Percentiles rank a stretch among this genome's conserved stretches.
phyloP scores from a whole-genome alignment of 2,329 filamentous ascomycete species.

The Trichoderma semiorbis region DNA sequence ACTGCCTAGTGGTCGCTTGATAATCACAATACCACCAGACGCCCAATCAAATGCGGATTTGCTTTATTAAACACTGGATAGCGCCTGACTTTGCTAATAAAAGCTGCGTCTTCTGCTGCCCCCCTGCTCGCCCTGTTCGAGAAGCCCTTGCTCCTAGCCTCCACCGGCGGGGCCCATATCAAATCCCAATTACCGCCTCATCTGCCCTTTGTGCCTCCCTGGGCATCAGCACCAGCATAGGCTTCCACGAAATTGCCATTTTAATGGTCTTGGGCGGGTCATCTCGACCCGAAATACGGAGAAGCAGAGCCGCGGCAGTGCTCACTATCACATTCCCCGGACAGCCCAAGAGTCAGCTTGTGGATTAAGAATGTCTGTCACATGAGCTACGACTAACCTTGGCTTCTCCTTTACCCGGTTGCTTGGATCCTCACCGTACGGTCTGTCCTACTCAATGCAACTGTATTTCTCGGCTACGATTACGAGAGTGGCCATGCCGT shows the following conservation, averaged over 20 bases:
- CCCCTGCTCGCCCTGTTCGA: slow-evolving; percentile 1
- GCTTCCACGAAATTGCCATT: slow-evolving; percentile 9
- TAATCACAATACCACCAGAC: neutral
- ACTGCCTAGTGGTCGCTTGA: neutral
- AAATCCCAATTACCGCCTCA: slow-evolving; percentile 11
- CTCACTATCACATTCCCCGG: neutral
- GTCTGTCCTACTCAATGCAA: neutral
- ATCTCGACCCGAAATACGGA: neutral
- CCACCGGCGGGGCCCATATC: slow-evolving; percentile 8
- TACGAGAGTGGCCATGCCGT: neutral
- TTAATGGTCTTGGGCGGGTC: neutral
- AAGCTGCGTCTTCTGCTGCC: neutral
- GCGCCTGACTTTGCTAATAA: neutral
- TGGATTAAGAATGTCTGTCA: neutral
- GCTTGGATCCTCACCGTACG: neutral
- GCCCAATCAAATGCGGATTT: neutral
- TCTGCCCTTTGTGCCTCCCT: neutral
- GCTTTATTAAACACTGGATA: neutral
- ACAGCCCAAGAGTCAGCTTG: neutral
- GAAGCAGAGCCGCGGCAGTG: neutral
- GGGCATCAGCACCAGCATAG: neutral
- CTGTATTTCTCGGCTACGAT: neutral
- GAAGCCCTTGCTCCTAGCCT: neutral
- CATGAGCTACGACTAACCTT: neutral
- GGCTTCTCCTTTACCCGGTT: slow-evolving; percentile 2